A percentile compares a stretch with the other conserved stretches of the same genome.
phyloP scores from a whole-genome alignment of 1,284 basidiomycete genomes.

The Apiotrichum gracile region DNA sequence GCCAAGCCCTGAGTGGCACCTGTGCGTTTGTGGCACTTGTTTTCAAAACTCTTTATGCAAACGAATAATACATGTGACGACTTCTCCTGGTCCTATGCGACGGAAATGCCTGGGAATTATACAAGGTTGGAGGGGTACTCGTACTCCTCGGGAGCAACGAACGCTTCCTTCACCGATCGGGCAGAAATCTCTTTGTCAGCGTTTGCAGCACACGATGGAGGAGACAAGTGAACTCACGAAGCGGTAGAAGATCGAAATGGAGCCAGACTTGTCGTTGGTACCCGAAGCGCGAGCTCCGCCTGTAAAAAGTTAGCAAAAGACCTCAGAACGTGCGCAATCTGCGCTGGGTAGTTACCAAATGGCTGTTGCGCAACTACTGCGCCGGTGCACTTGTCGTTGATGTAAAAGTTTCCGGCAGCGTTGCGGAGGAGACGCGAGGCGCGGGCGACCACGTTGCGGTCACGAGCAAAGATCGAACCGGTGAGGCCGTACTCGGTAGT shows the following conservation, averaged over 20 bases:
- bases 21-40: too few species aligned
- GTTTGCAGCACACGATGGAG: too few species aligned
- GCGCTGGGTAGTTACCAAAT: slow-evolving; percentile 56
- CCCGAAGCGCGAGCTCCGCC: slow-evolving; percentile 89
- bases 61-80: neutral
- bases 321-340: slow-evolving; percentile 47
- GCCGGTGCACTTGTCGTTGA: slow-evolving; percentile 84
- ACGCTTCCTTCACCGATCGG: slow-evolving; percentile 94
- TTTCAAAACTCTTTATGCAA: too few species aligned
- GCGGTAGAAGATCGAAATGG: slow-evolving; percentile 80
- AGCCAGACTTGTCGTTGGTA: slow-evolving; percentile 97
- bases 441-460: slow-evolving; percentile 67
- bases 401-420: slow-evolving; percentile 71
- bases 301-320: neutral
- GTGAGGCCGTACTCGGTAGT: slow-evolving; percentile 88
- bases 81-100: neutral
- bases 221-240: too few species aligned
- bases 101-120: slow-evolving; percentile 42
- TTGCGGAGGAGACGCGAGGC: slow-evolving; percentile 76
- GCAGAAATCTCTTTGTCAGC: too few species aligned
- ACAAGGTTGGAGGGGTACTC: slow-evolving; percentile 78
- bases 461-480: slow-evolving; percentile 78
- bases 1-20: too few species aligned
- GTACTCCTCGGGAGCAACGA: slow-evolving; percentile 69
- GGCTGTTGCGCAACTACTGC: slow-evolving; percentile 95